Evolutionary conservation across 345 rosid genomes (phyloP), one percentile per base, ranked within the genome.

Genomic region (Camelina hispida): DNA sequence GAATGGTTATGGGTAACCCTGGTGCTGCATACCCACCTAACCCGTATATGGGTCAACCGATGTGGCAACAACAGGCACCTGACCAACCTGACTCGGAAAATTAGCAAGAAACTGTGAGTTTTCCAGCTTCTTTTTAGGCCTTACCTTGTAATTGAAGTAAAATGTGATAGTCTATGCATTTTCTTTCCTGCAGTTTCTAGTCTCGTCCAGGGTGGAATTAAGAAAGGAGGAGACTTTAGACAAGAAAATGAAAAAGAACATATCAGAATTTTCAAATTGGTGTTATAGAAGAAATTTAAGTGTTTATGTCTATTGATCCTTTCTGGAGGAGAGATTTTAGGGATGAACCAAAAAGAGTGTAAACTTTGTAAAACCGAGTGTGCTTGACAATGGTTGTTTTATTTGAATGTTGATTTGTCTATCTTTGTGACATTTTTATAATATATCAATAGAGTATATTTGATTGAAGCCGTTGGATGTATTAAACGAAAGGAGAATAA

Each of bases 1-100:
- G 94, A 44, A 83, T 94, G 96, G 87, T 87, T 46, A 84, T 94
- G 89, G 98, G 95, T 34, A 91, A 90, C 78, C 92, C 93, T 0
- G 95, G 96, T 37, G 62, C 89, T 22, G 56, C 92, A 5, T 71
- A 88, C 62, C 90, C 83, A 55, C 89, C 93, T 8, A 87, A 87
- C 53, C 89, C 92, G 2, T 91, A 88, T 70, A 84, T 88, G 88
- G 86, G 81, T 23, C 93, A 84, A 60, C 96, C 87, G 16, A 84
- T 87, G 87, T 86, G 95, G 91, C 89, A 87, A 15, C 90, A 88
- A 17, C 91, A 82, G 51, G 89, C 81, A 53, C 78, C 86, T 42
- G 95, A 93, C 72, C 94, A 89, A 78, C 91, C 89, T 67, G 95
- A 87, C 53, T 74, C 97, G 2, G 81, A 72, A 23, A 66, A 72